A percentile compares a stretch with the other conserved stretches of the same genome.
phyloP scores from a whole-genome alignment of 495 filamentous ascomycete species.

The Daldinia grandis region DNA sequence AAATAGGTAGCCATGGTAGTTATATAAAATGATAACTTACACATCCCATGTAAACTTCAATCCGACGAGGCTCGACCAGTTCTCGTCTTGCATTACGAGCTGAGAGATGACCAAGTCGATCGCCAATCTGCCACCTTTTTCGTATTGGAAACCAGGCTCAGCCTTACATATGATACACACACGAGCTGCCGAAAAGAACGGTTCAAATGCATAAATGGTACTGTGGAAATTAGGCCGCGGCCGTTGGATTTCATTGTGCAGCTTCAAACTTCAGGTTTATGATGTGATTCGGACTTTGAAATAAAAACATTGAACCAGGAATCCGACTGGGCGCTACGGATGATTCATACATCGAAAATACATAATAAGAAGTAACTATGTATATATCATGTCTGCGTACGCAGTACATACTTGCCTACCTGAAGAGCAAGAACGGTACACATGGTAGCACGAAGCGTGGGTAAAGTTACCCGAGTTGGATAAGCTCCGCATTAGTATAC shows the following conservation, averaged over 20 bases:
- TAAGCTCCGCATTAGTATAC: conserved; percentile 26
- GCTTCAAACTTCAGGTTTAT: conserved; percentile 11
- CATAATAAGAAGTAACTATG: neutral
- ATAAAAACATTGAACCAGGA: conserved; percentile 19
- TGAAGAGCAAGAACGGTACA: conserved; percentile 10
- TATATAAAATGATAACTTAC: conserved; percentile 2
- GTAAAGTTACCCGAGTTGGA: conserved; percentile 34
- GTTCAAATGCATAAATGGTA: conserved; percentile 16
- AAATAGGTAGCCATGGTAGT: neutral
- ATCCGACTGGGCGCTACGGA: conserved; percentile 23
- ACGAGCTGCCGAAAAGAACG: conserved; percentile 7
- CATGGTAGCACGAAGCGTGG: conserved; percentile 26
- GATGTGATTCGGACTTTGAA: conserved; percentile 39
- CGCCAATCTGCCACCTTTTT: conserved; percentile 1
- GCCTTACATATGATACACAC: conserved; percentile 26
- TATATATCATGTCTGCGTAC: conserved; percentile 8
- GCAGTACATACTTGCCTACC: too few species aligned
- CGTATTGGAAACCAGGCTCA: conserved; percentile 30
- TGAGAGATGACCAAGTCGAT: conserved; percentile 5
- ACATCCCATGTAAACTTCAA: neutral
- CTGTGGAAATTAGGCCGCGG: conserved; percentile 22
- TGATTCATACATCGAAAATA: conserved; percentile 21
- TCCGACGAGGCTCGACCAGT: conserved; percentile 1
- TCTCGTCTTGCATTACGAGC: neutral
- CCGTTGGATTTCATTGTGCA: conserved; percentile 26